These are phyloP conservation scores for Skeletonema grethae DNA, from an alignment of 108 stramenopile genomes.

Conservation along the genomic window DNA sequence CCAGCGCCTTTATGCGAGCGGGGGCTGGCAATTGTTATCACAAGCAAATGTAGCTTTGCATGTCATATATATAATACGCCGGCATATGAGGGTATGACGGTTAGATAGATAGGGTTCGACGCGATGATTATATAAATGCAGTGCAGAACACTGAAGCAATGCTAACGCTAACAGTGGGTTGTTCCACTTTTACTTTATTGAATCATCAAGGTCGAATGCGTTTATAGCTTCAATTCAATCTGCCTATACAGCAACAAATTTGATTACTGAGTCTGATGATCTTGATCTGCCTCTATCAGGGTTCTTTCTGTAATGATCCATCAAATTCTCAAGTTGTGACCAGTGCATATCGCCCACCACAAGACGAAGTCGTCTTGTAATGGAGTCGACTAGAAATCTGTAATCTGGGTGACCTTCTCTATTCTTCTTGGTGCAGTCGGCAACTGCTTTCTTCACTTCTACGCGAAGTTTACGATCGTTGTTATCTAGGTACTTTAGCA, in stretches of 20 bases:
- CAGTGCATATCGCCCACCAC: slow-evolving; percentile 56
- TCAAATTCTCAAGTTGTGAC: slow-evolving; percentile 43
- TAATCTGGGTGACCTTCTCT: slow-evolving; percentile 54
- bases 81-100: too few species aligned
- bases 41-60: slow-evolving; percentile 28
- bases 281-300: not conserved
- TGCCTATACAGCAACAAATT: slow-evolving; percentile 1
- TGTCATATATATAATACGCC: not conserved
- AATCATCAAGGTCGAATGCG: not conserved
- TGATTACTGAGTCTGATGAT: not conserved
- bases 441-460: slow-evolving; percentile 42
- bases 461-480: slow-evolving; percentile 33
- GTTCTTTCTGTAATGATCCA: slow-evolving; percentile 35
- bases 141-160: too few species aligned
- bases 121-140: not conserved
- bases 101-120: too few species aligned
- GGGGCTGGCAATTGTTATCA: slow-evolving; percentile 48
- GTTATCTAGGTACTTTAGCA: slow-evolving; percentile 46
- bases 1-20: slow-evolving; percentile 35
- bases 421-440: slow-evolving; percentile 57
- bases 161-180: not conserved
- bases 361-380: slow-evolving; percentile 44
- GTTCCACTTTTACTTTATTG: not conserved
- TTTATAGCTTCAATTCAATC: not conserved
- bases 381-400: slow-evolving; percentile 48